These are phyloP conservation scores for Lolium perenne DNA, from an alignment of 176 grass and related monocot genomes.

Conservation along the genomic window DNA sequence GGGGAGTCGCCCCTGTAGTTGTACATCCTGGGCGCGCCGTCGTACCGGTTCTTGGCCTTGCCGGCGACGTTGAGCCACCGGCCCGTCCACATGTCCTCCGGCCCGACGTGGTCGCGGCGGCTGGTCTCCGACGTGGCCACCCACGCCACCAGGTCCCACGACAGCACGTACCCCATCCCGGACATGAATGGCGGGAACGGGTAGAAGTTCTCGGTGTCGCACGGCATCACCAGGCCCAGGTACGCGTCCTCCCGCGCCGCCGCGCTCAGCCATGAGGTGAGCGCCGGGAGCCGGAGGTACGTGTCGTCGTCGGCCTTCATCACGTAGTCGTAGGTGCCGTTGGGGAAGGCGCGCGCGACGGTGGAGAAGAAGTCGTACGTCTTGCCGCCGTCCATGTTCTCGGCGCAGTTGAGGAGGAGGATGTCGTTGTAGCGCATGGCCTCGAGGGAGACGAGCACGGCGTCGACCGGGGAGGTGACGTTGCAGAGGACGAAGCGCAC, in stretches of 20 bases:
- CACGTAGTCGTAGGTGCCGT: slow-evolving; percentile 63
- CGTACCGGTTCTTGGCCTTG: slow-evolving; percentile 74
- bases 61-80: slow-evolving; percentile 75
- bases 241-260: slow-evolving; percentile 64
- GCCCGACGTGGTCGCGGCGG: slow-evolving; percentile 46
- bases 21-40: slow-evolving; percentile 66
- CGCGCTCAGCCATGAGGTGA: slow-evolving; percentile 47
- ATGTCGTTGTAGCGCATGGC: slow-evolving; percentile 58
- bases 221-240: slow-evolving; percentile 71
- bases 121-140: slow-evolving; percentile 58
- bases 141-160: slow-evolving; percentile 81
- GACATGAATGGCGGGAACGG: slow-evolving; percentile 84
- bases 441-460: slow-evolving; percentile 63
- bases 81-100: slow-evolving; percentile 80
- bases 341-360: slow-evolving; percentile 39
- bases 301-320: slow-evolving; percentile 93
- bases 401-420: slow-evolving; percentile 68
- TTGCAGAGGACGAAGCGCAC: slow-evolving; percentile 86
- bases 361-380: slow-evolving; percentile 72
- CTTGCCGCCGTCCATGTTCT: slow-evolving; percentile 90
- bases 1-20: slow-evolving; percentile 62
- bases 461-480: slow-evolving; percentile 61
- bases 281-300: slow-evolving; percentile 56
- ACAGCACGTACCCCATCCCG: slow-evolving; percentile 84
- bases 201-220: slow-evolving; percentile 71